A percentile compares a stretch with the other conserved stretches of the same genome.
Evolutionary conservation across 2,329 filamentous ascomycete genomes (phyloP).

Genomic region (Geosmithia morbida): DNA sequence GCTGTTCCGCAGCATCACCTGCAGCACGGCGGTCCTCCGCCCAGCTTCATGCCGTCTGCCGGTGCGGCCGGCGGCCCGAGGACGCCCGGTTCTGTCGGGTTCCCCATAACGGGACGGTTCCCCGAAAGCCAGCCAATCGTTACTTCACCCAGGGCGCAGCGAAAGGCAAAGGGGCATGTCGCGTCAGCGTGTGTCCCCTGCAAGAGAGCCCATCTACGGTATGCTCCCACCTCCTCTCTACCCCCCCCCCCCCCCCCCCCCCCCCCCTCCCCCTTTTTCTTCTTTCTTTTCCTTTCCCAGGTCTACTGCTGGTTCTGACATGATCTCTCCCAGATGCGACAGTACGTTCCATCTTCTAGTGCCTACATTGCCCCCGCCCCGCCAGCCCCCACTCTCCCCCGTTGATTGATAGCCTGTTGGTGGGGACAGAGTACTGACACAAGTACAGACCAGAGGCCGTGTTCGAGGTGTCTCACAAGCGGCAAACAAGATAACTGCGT

Average conservation of each 20-base stretch:
- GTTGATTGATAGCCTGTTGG: background rate
- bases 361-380: background rate
- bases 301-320: background rate
- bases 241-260: no score
- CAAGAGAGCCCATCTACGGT: slow-evolving; percentile 69
- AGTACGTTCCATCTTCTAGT: slow-evolving; percentile 32
- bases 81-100: slow-evolving; percentile 5
- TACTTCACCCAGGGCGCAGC: slow-evolving; percentile 43
- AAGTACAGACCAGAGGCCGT: slow-evolving; percentile 55
- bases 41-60: slow-evolving; percentile 3
- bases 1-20: background rate
- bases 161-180: slow-evolving; percentile 67
- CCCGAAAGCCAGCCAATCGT: slow-evolving; percentile 28
- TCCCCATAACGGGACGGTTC: slow-evolving; percentile 14
- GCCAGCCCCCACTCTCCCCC: background rate
- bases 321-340: slow-evolving; percentile 34
- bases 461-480: slow-evolving; percentile 61
- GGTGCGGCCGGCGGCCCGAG: slow-evolving; percentile 2
- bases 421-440: slow-evolving; percentile 14
- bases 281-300: background rate
- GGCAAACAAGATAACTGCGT: slow-evolving; percentile 70
- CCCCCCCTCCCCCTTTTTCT: no score
- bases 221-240: no score
- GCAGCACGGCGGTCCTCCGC: slow-evolving; percentile 6
- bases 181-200: slow-evolving; percentile 77